Base-by-base conservation (phyloP, 1,284 basidiomycete species). In the Singerocomus rubriflavus region DNA sequence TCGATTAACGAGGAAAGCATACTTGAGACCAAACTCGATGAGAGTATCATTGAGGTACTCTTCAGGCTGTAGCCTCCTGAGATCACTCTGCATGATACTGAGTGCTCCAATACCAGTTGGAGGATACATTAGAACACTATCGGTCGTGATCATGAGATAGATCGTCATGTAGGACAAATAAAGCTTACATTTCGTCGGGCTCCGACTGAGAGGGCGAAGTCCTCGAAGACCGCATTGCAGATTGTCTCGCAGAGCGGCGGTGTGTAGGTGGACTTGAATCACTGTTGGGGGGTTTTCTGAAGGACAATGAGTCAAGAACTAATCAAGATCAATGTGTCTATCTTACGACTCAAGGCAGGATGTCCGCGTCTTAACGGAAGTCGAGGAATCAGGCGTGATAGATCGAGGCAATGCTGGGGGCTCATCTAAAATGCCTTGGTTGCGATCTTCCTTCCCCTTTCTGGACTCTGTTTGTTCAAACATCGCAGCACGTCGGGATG, bases 31-130 rank as follows among this genome's bases (percentile, higher is more conserved):
- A 63, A 96, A 97, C 64, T 99, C 96, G 40, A 99, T 92, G 25
- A 98, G 71, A 0, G 91, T 95, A 71, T 99, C 97, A 66, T 99
- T 99, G 42, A 99, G 74, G 65, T 88, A 98, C 64, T 95, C 90
- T 25, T 81, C 81, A 1, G 84, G 84, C 41, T 81, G 71, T 27
- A 97, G 69, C 9, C 94, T 83, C 48, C 75, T 76, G 17, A 85
- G 66, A 60, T 97, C 94, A n/a, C 82, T 85, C 36, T 78, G 77
- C 14, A 84, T 92, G 61, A 96, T 80, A 56, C 84, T 86, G 29
- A 95, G 78, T 5, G 86, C 86, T 2, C 88, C 85, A 7, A 81
- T 78, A 1, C 82, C 81, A 14, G 74, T 73, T 21, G 77, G 78
- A 13, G 92, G 92, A 63, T 88, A 93, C 13, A 84, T 79, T 38